Conservation (phyloP, 2,329 filamentous ascomycete species). For the Chaetomium sp. region DNA sequence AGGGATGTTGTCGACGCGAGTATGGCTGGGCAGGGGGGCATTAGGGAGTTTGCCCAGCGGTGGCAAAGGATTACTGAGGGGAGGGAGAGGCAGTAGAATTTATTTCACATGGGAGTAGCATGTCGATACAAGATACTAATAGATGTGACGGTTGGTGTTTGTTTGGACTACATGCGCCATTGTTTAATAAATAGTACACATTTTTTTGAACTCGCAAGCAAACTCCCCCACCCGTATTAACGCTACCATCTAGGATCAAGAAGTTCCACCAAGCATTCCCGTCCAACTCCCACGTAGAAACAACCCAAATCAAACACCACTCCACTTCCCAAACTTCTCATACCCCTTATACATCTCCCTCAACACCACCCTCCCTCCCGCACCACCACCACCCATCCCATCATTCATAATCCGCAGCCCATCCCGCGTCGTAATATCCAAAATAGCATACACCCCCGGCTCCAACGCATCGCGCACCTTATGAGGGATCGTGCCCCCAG, state of each 20-base stretch:
- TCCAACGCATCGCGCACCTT: slow-evolving; percentile 50
- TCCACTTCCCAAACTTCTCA: slow-evolving; percentile 59
- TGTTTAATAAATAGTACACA: no score
- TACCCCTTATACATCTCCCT: slow-evolving; percentile 53
- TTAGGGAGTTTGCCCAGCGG: slow-evolving; percentile 72
- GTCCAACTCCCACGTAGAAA: not conserved
- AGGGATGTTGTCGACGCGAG: slow-evolving; percentile 80
- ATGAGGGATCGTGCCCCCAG: slow-evolving; percentile 43
- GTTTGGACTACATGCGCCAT: no score
- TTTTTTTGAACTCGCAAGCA: no score
- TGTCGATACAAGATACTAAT: no score
- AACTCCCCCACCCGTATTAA: no score
- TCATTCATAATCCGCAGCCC: slow-evolving; percentile 53
- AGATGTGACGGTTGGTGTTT: no score
- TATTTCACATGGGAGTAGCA: no score
- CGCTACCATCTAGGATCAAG: no score
- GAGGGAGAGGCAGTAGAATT: slow-evolving; percentile 7
- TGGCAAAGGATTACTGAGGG: slow-evolving; percentile 55
- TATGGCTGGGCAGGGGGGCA: slow-evolving; percentile 61
- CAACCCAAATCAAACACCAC: slow-evolving; percentile 40
- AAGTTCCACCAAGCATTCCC: no score
- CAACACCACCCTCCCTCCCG: slow-evolving; percentile 52
- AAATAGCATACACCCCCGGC: slow-evolving; percentile 51
- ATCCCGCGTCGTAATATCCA: slow-evolving; percentile 51
- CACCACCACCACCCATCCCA: slow-evolving; percentile 36